Evolutionary conservation across 2,329 filamentous ascomycete species (phyloP), one percentile per base, ranked within the genome.

Genomic region (Fusarium illudens): DNA sequence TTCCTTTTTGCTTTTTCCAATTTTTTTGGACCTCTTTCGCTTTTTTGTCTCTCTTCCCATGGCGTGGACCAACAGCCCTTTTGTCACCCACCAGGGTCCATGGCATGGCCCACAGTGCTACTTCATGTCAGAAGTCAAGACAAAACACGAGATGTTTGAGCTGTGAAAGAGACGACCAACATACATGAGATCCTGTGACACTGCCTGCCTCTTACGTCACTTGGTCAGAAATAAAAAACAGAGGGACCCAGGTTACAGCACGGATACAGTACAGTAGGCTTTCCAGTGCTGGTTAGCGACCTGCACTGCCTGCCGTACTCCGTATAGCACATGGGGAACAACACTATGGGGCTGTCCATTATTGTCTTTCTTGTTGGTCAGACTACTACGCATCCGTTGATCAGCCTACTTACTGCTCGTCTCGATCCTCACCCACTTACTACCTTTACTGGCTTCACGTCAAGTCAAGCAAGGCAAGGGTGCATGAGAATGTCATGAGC

Each of bases 1-100:
- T 42, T 58, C 25, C 8, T 27, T 27, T 8, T 27, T 27, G 4
- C 25, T 27, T 27, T 27, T 8, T 27, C 8, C 8, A 4, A 5
- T 27, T 27, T 27, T 27, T 27, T 27, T 46, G n/a, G n/a, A n/a
- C n/a, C n/a, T 46, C 22, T 27, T 44, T 44, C n/a, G 10, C 39
- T 44, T 44, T 44, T 44, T 44, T 44, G 39, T 46, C 22, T 27
- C 39, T 46, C 36, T 60, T 72, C 57, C 66, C 68, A 64, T 59
- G 36, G 49, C 55, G 59, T 46, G 68, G 70, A 66, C 71, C 71
- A 72, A 72, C 71, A 70, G 60, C 61, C 65, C 55, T 30, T 62
- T 56, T 58, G 62, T 39, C 56, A 48, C 55, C 55, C 58, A 50
- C 64, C 52, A 62, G 29, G 51, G 62, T 60, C 58, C 49, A 27